Conservation (phyloP, 805 yeast species). For the Schizosaccharomyces pombe region DNA sequence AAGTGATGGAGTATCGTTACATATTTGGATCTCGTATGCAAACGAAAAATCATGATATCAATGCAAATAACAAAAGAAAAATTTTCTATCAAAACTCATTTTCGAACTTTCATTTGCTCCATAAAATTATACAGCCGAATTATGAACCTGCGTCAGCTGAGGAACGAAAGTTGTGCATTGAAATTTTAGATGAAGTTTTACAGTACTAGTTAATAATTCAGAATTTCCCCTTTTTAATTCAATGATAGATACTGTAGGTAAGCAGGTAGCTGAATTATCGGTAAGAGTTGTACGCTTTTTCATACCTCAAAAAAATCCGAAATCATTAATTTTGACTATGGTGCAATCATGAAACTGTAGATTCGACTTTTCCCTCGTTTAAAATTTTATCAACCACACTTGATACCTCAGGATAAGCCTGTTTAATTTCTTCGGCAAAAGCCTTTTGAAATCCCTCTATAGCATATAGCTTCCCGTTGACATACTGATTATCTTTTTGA, state of each 20-base stretch:
- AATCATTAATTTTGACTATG: too few species aligned
- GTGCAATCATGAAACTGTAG: too few species aligned
- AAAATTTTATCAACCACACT: slow-evolving; percentile 20
- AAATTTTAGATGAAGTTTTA: background rate
- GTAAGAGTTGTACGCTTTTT: too few species aligned
- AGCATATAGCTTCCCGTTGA: slow-evolving; percentile 67
- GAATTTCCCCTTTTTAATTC: too few species aligned
- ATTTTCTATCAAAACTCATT: background rate
- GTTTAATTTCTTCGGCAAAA: slow-evolving; percentile 42
- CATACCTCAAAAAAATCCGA: too few species aligned
- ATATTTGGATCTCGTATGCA: background rate
- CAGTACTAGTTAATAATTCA: too few species aligned
- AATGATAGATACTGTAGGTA: too few species aligned
- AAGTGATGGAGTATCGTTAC: background rate
- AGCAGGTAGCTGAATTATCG: too few species aligned
- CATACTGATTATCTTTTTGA: slow-evolving; percentile 66
- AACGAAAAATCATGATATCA: background rate
- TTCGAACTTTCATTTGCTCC: background rate
- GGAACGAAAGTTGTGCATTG: background rate
- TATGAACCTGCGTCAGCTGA: background rate
- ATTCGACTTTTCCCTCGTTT: too few species aligned
- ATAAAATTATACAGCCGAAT: background rate
- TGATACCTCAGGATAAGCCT: slow-evolving; percentile 58
- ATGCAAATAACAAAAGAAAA: background rate
- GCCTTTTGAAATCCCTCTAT: slow-evolving; percentile 26